A percentile compares a stretch with the other conserved stretches of the same genome.
These are phyloP conservation scores for Populus trichocarpa DNA, from an alignment of 441 rosid genomes.

Conservation along the genomic window DNA sequence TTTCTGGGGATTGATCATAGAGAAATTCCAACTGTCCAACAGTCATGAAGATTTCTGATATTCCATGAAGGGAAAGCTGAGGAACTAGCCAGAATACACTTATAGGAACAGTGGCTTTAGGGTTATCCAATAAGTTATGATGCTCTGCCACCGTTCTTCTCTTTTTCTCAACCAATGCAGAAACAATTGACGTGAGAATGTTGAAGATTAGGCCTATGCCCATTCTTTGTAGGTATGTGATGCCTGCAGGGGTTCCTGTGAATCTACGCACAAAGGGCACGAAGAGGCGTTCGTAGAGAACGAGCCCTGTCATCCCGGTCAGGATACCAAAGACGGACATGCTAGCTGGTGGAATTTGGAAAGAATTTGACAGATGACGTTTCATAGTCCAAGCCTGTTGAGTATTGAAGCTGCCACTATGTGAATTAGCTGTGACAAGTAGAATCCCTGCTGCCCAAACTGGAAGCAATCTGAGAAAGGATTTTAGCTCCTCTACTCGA, in stretches of 20 bases:
- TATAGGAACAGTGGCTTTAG: neutral
- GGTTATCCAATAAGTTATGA: neutral
- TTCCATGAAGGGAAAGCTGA: slow-evolving; percentile 43
- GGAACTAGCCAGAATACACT: slow-evolving; percentile 24
- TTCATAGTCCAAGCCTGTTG: slow-evolving; percentile 60
- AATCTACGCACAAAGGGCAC: slow-evolving; percentile 38
- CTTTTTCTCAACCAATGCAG: slow-evolving; percentile 38
- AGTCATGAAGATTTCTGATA: slow-evolving; percentile 40
- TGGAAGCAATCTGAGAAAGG: slow-evolving; percentile 50
- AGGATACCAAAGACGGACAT: slow-evolving; percentile 41
- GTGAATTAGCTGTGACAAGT: slow-evolving; percentile 45
- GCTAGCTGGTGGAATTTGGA: slow-evolving; percentile 61
- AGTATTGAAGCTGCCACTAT: slow-evolving; percentile 45
- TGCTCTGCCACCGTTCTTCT: slow-evolving; percentile 34
- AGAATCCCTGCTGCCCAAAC: slow-evolving; percentile 54
- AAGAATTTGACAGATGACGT: slow-evolving; percentile 43
- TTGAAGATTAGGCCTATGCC: slow-evolving; percentile 39
- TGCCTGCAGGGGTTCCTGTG: slow-evolving; percentile 41
- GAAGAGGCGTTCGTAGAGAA: slow-evolving; percentile 42
- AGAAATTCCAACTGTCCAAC: slow-evolving; percentile 55
- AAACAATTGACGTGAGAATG: slow-evolving; percentile 28
- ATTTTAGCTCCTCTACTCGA: slow-evolving; percentile 60
- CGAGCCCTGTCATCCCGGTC: slow-evolving; percentile 40
- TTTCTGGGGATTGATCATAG: slow-evolving; percentile 51
- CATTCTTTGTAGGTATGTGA: slow-evolving; percentile 50